Percentiles rank a stretch among this genome's conserved stretches.
Conservation (phyloP, 345 rosid species). For the Boechera retrofracta region DNA sequence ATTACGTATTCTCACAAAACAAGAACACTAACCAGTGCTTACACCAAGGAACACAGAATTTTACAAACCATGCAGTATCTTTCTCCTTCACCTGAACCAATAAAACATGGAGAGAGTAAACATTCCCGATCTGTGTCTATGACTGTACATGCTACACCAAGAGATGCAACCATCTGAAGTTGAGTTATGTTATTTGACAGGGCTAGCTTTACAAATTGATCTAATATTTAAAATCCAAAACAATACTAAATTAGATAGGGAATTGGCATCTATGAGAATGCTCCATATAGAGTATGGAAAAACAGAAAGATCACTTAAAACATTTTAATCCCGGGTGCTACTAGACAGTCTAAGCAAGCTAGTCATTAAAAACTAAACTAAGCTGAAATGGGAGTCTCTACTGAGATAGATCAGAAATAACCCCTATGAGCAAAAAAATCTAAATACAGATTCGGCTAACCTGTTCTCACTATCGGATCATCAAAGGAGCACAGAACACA, state of each 20-base stretch:
- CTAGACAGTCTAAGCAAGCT: constrained; percentile 5
- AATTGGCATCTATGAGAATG: background rate
- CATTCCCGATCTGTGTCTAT: background rate
- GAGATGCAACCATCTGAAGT: constrained; percentile 29
- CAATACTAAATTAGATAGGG: background rate
- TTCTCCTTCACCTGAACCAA: constrained; percentile 83
- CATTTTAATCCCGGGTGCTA: background rate
- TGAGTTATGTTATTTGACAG: background rate
- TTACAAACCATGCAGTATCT: constrained; percentile 95
- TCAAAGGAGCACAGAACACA: constrained; percentile 15
- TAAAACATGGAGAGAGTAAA: constrained; percentile 22
- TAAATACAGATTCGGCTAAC: background rate
- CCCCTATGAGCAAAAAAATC: constrained; percentile 4
- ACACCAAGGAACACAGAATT: constrained; percentile 98
- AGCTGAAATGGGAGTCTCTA: constrained; percentile 4
- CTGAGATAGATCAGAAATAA: background rate
- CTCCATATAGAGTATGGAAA: background rate
- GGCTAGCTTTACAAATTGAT: constrained; percentile 1
- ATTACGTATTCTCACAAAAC: background rate
- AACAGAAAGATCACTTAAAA: background rate
- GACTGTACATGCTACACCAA: background rate
- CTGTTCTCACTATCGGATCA: background rate
- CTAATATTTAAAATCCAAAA: background rate
- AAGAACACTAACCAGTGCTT: constrained; percentile 84
- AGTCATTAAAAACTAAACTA: constrained; percentile 5